Percentiles rank a stretch among this genome's conserved stretches.
Evolutionary conservation across 2,329 filamentous ascomycete species (phyloP).

Genomic region (Macroventuria anomochaeta): DNA sequence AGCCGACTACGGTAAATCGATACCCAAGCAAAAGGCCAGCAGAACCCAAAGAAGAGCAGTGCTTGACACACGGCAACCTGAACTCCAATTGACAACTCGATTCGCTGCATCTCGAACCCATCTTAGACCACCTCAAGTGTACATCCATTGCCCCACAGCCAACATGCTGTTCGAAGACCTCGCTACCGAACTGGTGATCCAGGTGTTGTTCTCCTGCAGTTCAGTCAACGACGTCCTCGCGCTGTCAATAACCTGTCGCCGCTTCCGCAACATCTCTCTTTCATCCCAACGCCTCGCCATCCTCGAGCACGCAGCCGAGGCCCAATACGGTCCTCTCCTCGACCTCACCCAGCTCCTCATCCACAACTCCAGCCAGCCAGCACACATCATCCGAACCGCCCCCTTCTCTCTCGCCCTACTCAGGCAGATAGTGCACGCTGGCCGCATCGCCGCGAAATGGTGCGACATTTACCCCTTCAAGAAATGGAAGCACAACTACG

Average conservation of each 20-base stretch:
- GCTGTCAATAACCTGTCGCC: constrained; percentile 62
- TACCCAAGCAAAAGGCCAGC: neutral
- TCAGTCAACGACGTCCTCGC: constrained; percentile 61
- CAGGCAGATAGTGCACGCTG: constrained; percentile 61
- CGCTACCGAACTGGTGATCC: constrained; percentile 64
- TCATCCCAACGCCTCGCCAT: constrained; percentile 62
- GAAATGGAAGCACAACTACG: constrained; percentile 66
- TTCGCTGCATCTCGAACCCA: neutral
- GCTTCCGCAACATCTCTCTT: constrained; percentile 60
- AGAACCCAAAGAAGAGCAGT: neutral
- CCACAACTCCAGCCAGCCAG: constrained; percentile 65
- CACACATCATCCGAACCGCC: constrained; percentile 60
- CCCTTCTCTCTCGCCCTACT: constrained; percentile 63
- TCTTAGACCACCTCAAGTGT: constrained; percentile 1
- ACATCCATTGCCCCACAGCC: constrained; percentile 17
- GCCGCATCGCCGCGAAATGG: constrained; percentile 63
- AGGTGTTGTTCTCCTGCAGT: constrained; percentile 62
- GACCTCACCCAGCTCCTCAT: constrained; percentile 67
- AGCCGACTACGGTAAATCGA: constrained; percentile 27
- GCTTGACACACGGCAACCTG: neutral
- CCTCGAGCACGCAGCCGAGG: constrained; percentile 60
- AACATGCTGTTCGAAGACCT: constrained; percentile 63
- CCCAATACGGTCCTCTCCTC: constrained; percentile 63
- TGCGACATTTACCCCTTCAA: constrained; percentile 67
- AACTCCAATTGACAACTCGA: neutral